Conservation (phyloP, 2,329 filamentous ascomycete species). For the Rasamsonia emersonii region DNA sequence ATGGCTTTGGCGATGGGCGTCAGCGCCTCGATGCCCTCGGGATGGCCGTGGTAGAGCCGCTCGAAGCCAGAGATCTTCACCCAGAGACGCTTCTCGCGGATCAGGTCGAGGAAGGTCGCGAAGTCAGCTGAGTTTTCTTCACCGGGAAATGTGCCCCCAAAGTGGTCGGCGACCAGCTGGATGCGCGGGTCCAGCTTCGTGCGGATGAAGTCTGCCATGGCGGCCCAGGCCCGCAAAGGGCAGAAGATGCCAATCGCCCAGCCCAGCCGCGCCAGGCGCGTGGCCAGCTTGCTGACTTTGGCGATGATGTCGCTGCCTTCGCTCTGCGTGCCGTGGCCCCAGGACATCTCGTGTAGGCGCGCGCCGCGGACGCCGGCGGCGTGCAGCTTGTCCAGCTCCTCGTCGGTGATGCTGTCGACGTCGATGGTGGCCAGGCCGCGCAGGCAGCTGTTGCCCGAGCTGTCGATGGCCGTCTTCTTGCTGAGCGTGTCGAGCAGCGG, state of each 20-base stretch:
- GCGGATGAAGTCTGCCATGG: constrained; percentile 14
- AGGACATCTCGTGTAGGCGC: constrained; percentile 15
- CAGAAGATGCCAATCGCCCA: constrained; percentile 15
- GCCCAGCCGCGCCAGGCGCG: constrained; percentile 10
- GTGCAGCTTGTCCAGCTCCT: constrained; percentile 15
- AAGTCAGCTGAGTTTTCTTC: constrained; percentile 14
- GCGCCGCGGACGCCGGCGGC: constrained; percentile 15
- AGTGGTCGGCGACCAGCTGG: constrained; percentile 16
- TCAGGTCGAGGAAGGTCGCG: constrained; percentile 10
- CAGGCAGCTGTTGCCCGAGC: constrained; percentile 2
- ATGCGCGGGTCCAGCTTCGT: constrained; percentile 12
- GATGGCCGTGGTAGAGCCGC: constrained; percentile 13
- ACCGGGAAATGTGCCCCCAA: constrained; percentile 14
- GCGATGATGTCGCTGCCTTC: constrained; percentile 9
- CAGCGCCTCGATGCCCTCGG: constrained; percentile 10
- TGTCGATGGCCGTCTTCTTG: constrained; percentile 4
- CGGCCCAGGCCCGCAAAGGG: constrained; percentile 13
- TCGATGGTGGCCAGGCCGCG: constrained; percentile 9
- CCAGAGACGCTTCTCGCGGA: constrained; percentile 13
- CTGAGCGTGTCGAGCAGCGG: constrained; percentile 13
- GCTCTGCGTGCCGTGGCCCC: constrained; percentile 13
- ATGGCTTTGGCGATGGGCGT: constrained; percentile 12
- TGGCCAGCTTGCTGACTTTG: constrained; percentile 11
- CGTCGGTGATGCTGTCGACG: constrained; percentile 11
- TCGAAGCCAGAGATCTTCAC: constrained; percentile 19